Conservation (phyloP, 306 rosid genomes). For the Rosa multiflora region DNA sequence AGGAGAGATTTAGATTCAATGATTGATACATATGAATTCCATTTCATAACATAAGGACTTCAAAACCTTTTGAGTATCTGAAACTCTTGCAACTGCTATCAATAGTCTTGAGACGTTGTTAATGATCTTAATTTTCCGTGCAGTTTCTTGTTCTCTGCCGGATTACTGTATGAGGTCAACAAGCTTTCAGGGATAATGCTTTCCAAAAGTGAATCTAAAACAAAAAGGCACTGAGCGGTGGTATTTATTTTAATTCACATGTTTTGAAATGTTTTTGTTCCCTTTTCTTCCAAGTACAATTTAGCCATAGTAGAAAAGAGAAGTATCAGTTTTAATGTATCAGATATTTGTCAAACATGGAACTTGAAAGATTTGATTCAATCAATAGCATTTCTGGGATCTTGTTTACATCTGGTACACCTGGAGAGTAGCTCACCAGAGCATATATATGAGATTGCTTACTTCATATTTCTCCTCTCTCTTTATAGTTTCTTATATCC, state of each 20-base stretch:
- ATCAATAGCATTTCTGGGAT: neutral
- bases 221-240: constrained; percentile 48
- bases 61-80: neutral
- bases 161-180: constrained; percentile 70
- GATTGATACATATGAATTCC: neutral
- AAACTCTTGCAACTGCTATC: neutral
- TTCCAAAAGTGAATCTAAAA: constrained; percentile 59
- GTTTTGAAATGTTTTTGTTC: neutral
- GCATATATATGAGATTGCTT: neutral
- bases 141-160: constrained; percentile 87
- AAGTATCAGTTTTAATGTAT: constrained; percentile 13
- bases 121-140: constrained; percentile 33
- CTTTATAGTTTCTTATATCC: neutral
- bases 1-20: neutral
- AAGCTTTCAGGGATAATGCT: constrained; percentile 60
- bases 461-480: neutral
- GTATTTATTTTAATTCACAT: neutral
- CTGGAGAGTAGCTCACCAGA: neutral
- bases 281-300: neutral
- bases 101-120: neutral
- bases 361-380: neutral
- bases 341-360: constrained; percentile 6
- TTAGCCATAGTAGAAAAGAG: neutral
- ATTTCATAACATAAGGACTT: neutral
- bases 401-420: neutral